Conservation (phyloP, 495 filamentous ascomycete genomes). For the Penicillium paxilli region DNA sequence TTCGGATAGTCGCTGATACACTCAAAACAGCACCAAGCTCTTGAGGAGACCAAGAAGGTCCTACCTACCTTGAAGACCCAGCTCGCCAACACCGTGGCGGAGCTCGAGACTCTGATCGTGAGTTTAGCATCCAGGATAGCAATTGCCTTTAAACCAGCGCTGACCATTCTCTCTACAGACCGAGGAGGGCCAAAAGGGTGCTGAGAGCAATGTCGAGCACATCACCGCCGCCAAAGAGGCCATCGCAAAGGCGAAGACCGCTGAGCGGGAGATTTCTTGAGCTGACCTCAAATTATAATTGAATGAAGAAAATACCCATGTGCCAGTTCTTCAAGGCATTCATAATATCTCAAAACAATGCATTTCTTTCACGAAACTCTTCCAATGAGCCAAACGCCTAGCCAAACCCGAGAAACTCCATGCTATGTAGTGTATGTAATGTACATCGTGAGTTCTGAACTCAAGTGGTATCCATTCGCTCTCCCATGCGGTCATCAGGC, state of each 20-base stretch:
- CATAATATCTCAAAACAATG: constrained; percentile 8
- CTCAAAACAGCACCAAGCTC: constrained; percentile 60
- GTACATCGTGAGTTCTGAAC: not conserved
- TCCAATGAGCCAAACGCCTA: constrained; percentile 10
- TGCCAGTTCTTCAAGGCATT: not conserved
- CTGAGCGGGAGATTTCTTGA: constrained; percentile 44
- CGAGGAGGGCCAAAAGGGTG: constrained; percentile 47
- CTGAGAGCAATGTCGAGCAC: constrained; percentile 55
- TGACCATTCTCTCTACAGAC: constrained; percentile 22
- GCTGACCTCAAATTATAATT: not conserved
- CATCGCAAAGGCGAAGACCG: constrained; percentile 57
- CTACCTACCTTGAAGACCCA: constrained; percentile 66
- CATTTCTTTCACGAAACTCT: constrained; percentile 23
- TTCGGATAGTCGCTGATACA: not conserved
- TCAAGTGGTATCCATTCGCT: constrained; percentile 71
- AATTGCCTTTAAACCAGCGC: no score
- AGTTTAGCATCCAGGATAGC: no score
- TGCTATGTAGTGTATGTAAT: constrained; percentile 30
- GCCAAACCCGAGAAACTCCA: constrained; percentile 30
- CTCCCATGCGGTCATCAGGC: constrained; percentile 49
- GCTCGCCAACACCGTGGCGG: constrained; percentile 64
- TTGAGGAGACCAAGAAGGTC: constrained; percentile 81
- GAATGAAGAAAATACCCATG: constrained; percentile 14
- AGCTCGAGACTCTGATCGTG: constrained; percentile 66
- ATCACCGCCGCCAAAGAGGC: constrained; percentile 58